A percentile compares a stretch with the other conserved stretches of the same genome.
These are phyloP conservation scores for Daldinia caldariorum DNA, from an alignment of 495 filamentous ascomycete genomes.

Conservation along the genomic window DNA sequence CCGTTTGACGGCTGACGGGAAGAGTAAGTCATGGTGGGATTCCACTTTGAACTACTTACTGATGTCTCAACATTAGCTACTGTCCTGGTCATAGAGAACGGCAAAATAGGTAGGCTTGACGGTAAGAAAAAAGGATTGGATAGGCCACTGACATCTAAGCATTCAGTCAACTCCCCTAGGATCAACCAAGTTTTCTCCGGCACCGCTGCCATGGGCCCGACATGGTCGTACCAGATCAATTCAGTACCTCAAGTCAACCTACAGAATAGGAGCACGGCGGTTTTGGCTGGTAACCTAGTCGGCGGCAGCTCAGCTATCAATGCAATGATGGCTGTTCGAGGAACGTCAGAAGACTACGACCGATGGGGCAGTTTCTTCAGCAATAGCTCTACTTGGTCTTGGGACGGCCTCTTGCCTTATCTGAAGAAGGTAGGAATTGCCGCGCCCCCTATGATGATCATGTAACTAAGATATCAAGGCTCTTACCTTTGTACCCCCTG, in stretches of 20 bases:
- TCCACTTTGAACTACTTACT: constrained; percentile 3
- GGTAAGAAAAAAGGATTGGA: background rate
- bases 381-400: constrained; percentile 53
- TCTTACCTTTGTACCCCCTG: constrained; percentile 54
- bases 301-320: constrained; percentile 62
- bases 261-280: constrained; percentile 46
- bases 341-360: constrained; percentile 57
- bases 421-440: constrained; percentile 50
- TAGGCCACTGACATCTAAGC: constrained; percentile 10
- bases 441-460: background rate
- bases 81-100: constrained; percentile 65
- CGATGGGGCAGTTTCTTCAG: constrained; percentile 57
- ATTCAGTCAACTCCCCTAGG: constrained; percentile 41
- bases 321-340: constrained; percentile 56
- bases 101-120: constrained; percentile 45
- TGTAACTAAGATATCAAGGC: constrained; percentile 35
- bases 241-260: constrained; percentile 54
- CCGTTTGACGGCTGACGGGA: constrained; percentile 58
- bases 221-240: constrained; percentile 57
- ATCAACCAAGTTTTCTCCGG: constrained; percentile 45
- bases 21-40: constrained; percentile 28
- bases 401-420: constrained; percentile 59
- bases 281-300: constrained; percentile 51
- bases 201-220: constrained; percentile 45
- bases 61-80: constrained; percentile 35